A percentile compares a stretch with the other conserved stretches of the same genome.
Evolutionary conservation across 208 protist genomes (phyloP).

Genomic region (Leishmania braziliensis): DNA sequence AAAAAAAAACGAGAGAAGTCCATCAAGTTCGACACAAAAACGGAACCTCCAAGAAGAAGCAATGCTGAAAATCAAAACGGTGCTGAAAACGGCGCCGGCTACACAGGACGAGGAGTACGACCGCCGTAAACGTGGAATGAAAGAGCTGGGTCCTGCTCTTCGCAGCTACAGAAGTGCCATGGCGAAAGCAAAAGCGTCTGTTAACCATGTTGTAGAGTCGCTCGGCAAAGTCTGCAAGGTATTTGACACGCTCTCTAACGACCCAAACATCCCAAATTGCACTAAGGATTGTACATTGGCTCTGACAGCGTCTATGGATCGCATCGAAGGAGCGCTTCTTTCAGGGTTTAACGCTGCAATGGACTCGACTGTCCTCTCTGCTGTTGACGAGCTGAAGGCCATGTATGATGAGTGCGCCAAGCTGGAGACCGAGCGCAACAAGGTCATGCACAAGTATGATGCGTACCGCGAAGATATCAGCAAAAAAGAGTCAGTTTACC

Average conservation of each 20-base stretch:
- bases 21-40: constrained; percentile 3
- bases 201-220: constrained; percentile 35
- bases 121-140: constrained; percentile 33
- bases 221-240: constrained; percentile 36
- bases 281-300: constrained; percentile 32
- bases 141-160: constrained; percentile 33
- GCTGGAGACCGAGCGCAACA: constrained; percentile 47
- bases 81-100: constrained; percentile 42
- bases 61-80: constrained; percentile 46
- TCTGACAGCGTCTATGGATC: constrained; percentile 35
- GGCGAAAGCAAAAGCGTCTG: constrained; percentile 39
- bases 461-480: constrained; percentile 49
- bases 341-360: constrained; percentile 37
- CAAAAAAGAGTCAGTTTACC: constrained; percentile 57
- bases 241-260: constrained; percentile 38
- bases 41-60: not conserved
- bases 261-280: constrained; percentile 25
- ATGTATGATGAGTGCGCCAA: constrained; percentile 52
- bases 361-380: constrained; percentile 35
- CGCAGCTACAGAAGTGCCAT: constrained; percentile 47
- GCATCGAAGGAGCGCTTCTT: constrained; percentile 28
- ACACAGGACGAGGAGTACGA: constrained; percentile 56
- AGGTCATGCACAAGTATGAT: constrained; percentile 60
- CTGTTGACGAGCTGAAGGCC: constrained; percentile 34
- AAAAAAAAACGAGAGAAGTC: constrained; percentile 1